Evolutionary conservation across 164 flowering plant genomes (phyloP).

Genomic region (Umbellularia californica): DNA sequence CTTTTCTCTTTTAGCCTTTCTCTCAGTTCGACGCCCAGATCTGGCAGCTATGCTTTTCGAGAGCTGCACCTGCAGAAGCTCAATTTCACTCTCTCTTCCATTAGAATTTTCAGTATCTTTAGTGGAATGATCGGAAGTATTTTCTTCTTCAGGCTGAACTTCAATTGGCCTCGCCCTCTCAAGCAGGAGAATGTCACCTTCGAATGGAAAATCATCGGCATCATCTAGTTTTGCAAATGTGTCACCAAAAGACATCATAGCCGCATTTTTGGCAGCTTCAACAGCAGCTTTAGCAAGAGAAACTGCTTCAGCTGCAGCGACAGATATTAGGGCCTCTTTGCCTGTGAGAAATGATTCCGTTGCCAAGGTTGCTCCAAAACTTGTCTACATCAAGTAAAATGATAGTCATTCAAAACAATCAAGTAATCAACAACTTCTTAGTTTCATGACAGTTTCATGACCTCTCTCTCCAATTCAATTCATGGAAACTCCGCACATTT

Average conservation of each 20-base stretch:
- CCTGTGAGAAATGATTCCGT: constrained; percentile 47
- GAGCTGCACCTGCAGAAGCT: constrained; percentile 45
- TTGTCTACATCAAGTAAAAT: constrained; percentile 30
- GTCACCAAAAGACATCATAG: constrained; percentile 29
- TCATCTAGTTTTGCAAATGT: constrained; percentile 21
- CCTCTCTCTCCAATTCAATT: no score
- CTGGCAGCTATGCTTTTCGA: constrained; percentile 49
- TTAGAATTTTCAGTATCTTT: constrained; percentile 38
- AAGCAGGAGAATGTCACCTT: constrained; percentile 17
- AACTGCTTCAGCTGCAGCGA: constrained; percentile 88
- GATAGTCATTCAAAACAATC: not conserved
- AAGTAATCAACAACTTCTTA: not conserved
- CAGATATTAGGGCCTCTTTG: constrained; percentile 73
- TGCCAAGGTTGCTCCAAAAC: constrained; percentile 39
- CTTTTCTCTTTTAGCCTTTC: constrained; percentile 65
- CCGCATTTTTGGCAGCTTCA: constrained; percentile 72
- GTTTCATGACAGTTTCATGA: no score
- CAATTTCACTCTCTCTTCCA: constrained; percentile 48
- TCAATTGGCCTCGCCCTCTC: constrained; percentile 28
- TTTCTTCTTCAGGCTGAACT: constrained; percentile 20
- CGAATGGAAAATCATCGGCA: constrained; percentile 17
- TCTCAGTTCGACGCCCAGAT: constrained; percentile 67
- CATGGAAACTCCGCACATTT: no score
- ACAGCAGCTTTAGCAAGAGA: constrained; percentile 90
- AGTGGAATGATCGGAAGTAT: constrained; percentile 3